These are phyloP conservation scores for Papiliotrema flavescens DNA, from an alignment of 1,284 basidiomycete species.

Conservation along the genomic window DNA sequence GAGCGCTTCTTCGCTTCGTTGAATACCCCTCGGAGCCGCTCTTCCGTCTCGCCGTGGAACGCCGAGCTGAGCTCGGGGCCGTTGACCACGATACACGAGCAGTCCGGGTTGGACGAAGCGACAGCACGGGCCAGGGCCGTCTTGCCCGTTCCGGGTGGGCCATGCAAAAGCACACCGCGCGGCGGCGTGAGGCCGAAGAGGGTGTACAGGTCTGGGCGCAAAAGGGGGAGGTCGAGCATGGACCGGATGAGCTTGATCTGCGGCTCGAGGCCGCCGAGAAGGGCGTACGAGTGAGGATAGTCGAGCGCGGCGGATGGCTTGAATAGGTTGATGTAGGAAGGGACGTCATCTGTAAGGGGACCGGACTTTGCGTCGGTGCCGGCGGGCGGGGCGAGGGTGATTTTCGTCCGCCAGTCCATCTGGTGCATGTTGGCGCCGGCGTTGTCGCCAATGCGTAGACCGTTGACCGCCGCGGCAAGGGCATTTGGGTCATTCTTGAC, in stretches of 20 bases:
- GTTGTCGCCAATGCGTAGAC: constrained; percentile 55
- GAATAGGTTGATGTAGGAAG: constrained; percentile 47
- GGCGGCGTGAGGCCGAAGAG: constrained; percentile 89
- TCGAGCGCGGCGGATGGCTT: constrained; percentile 25
- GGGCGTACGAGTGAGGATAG: constrained; percentile 52
- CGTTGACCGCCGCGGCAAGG: constrained; percentile 14
- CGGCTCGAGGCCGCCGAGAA: constrained; percentile 81
- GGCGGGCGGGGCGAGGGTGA: constrained; percentile 11
- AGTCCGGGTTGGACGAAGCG: constrained; percentile 67
- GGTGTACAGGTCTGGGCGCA: constrained; percentile 80
- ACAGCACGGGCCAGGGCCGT: constrained; percentile 89
- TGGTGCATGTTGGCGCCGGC: constrained; percentile 15
- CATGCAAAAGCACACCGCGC: constrained; percentile 82
- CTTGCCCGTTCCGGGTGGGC: constrained; percentile 91
- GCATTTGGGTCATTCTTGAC: constrained; percentile 23
- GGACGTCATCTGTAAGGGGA: constrained; percentile 9
- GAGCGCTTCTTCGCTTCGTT: constrained; percentile 72
- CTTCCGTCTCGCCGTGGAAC: constrained; percentile 95
- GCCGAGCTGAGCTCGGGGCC: constrained; percentile 92
- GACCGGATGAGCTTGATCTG: constrained; percentile 88
- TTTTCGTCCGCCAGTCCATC: constrained; percentile 45
- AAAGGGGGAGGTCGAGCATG: constrained; percentile 91
- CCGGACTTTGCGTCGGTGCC: neutral
- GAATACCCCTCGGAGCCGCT: constrained; percentile 84
- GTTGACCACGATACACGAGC: constrained; percentile 81